Evolutionary conservation across 306 rosid genomes (phyloP).

Genomic region (Coriaria nepalensis): DNA sequence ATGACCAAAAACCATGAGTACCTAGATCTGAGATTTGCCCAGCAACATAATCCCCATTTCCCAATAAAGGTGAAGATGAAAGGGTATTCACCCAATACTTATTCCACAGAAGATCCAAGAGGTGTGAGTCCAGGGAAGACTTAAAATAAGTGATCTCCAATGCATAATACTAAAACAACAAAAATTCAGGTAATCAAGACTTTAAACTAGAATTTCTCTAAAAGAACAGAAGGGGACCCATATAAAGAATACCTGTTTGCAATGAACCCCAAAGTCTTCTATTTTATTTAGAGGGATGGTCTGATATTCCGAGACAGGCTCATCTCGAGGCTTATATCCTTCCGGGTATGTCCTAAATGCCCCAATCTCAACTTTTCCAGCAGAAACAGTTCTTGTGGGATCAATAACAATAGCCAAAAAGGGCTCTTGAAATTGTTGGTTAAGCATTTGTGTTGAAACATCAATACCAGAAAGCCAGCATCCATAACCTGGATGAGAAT

Average conservation of each 20-base stretch:
- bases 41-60: constrained; percentile 87
- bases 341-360: constrained; percentile 98
- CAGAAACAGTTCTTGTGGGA: constrained; percentile 87
- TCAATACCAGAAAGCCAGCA: constrained; percentile 99
- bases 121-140: constrained; percentile 87
- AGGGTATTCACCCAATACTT: constrained; percentile 90
- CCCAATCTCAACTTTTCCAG: constrained; percentile 96
- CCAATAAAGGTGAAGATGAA: constrained; percentile 89
- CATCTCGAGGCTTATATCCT: constrained; percentile 87
- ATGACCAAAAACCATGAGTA: constrained; percentile 18
- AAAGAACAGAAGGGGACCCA: constrained; percentile 1
- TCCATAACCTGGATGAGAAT: constrained; percentile 97
- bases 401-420: constrained; percentile 91
- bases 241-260: constrained; percentile 63
- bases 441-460: constrained; percentile 88
- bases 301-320: constrained; percentile 88
- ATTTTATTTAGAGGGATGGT: constrained; percentile 90
- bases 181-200: constrained; percentile 6
- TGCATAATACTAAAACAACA: constrained; percentile 66
- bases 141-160: constrained; percentile 92
- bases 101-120: constrained; percentile 91
- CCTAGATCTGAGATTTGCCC: constrained; percentile 95
- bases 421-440: constrained; percentile 90
- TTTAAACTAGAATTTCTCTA: constrained; percentile 2
- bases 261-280: constrained; percentile 97